Base-by-base conservation (phyloP, 1,139 yeast genomes). In the Suhomyces taliae region DNA sequence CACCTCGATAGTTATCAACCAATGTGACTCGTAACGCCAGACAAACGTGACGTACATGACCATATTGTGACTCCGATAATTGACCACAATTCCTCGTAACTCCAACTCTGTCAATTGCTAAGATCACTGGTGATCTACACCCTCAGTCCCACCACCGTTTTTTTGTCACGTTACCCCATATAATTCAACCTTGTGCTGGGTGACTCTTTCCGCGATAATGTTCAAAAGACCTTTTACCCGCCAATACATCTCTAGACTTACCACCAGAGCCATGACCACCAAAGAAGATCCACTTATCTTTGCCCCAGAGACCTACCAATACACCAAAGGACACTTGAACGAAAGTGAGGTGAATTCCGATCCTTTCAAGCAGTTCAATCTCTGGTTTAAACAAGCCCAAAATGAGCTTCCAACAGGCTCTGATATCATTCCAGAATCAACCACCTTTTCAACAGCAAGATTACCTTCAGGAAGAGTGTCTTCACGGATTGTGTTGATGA, bases 301-400 rank as follows among this genome's bases (percentile, higher is more conserved):
- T 66, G 96, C 97, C 4, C 97, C 97, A 19, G 80, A 85, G 55
- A 90, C 98, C 0, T 88, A 87, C 57, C 98, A 93, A 66, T 93
- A 91, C 66, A 83, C 83, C 48, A 86, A 87, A 62, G 82, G 76
- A 38, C 76, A 79, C 15, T 70, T 93, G 46, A 74, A 76, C 43
- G 84, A 81, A 46, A 49, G 64, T 0, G 82, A 87, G 14, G 69
- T 91, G 11, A 65, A 64, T 27, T 39, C 61, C 5, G 79, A 80
- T 54, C 99, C 99, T 27, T 81, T 87, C 34, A 74, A 69, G 19
- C 96, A 89, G 65, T 93, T 91, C 70, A 79, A 84, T 53, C 66
- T 69, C 47, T 93, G 99, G 99, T 93, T 88, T 63, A 72, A 81
- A 27, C 90, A 89, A 37, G 98, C 97, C n/a, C 71, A 70, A 39